phyloP scores from a whole-genome alignment of 768 basidiomycete genomes.

The Wakefieldia striispora region DNA sequence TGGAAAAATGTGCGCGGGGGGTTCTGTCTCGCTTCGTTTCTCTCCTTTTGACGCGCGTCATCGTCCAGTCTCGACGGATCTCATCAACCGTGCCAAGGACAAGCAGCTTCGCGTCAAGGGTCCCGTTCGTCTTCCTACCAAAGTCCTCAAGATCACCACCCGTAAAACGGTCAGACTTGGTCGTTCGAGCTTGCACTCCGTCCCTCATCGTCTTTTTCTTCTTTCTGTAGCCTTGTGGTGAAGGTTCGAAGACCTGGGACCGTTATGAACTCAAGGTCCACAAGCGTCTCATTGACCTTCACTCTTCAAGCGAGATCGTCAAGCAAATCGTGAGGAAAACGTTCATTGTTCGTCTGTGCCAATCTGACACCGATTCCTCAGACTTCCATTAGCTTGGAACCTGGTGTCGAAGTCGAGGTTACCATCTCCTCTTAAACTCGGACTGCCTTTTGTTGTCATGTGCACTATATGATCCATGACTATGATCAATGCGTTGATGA shows the following conservation, averaged over 20 bases:
- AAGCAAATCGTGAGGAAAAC: slow-evolving; percentile 91
- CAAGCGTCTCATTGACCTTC: slow-evolving; percentile 98
- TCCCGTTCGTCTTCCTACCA: slow-evolving; percentile 97
- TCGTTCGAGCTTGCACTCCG: neutral
- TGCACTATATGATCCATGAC: slow-evolving; percentile 1
- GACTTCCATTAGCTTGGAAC: slow-evolving; percentile 98
- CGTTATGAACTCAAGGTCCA: slow-evolving; percentile 98
- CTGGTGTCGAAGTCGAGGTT: slow-evolving; percentile 98
- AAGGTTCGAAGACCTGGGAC: slow-evolving; percentile 99
- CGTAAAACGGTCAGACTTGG: slow-evolving; percentile 83
- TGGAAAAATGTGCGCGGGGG: slow-evolving; percentile 92
- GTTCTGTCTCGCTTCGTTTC: too few species aligned
- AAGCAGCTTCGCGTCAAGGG: slow-evolving; percentile 99
- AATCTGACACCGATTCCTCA: slow-evolving; percentile 32
- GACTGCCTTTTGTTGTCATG: neutral
- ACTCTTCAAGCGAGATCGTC: slow-evolving; percentile 98
- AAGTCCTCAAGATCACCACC: slow-evolving; percentile 98
- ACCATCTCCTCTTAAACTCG: slow-evolving; percentile 75
- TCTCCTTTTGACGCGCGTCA: neutral
- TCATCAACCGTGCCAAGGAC: slow-evolving; percentile 99
- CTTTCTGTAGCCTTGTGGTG: slow-evolving; percentile 85
- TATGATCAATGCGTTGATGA: slow-evolving; percentile 3
- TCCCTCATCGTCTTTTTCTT: neutral
- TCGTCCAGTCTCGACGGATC: slow-evolving; percentile 80
- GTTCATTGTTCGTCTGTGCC: neutral